phyloP scores from a whole-genome alignment of 2,329 filamentous ascomycete species.

The Emergomyces pasteurianus region DNA sequence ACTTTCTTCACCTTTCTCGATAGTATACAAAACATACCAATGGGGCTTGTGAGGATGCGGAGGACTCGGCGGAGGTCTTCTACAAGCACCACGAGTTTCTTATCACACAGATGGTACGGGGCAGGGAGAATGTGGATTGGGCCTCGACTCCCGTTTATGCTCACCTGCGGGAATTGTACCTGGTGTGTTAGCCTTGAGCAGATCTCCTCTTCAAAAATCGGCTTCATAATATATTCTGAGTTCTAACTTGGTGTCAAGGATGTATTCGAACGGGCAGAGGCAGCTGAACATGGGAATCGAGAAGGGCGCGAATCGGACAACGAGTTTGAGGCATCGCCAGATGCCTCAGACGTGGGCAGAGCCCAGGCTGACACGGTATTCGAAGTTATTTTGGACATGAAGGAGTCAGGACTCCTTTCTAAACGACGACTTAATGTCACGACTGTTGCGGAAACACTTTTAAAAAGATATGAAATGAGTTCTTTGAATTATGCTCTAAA shows the following conservation, averaged over 20 bases:
- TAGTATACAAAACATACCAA: conserved; percentile 34
- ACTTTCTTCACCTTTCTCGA: background rate
- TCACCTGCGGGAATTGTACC: conserved; percentile 33
- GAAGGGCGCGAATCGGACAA: conserved; percentile 11
- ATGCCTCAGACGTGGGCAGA: conserved; percentile 16
- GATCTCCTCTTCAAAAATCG: background rate
- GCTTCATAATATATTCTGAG: background rate
- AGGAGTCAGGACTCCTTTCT: conserved; percentile 28
- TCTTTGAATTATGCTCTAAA: conserved; percentile 25
- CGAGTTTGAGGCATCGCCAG: conserved; percentile 6
- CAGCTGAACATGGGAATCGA: conserved; percentile 10
- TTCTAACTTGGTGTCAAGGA: conserved; percentile 5
- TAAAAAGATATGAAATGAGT: conserved; percentile 24
- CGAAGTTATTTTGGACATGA: conserved; percentile 26
- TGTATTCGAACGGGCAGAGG: conserved; percentile 3
- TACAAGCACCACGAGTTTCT: conserved; percentile 35
- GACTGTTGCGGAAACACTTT: conserved; percentile 20
- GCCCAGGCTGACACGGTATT: conserved; percentile 28
- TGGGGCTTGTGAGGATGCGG: conserved; percentile 31
- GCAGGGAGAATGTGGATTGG: conserved; percentile 35
- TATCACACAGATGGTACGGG: conserved; percentile 36
- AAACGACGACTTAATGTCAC: conserved; percentile 30
- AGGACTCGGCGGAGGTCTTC: conserved; percentile 37
- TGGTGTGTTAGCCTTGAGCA: conserved; percentile 17
- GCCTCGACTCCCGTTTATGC: conserved; percentile 31